A percentile compares a stretch with the other conserved stretches of the same genome.
phyloP scores from a whole-genome alignment of 1,284 basidiomycete genomes.

The Ustilago hordei region DNA sequence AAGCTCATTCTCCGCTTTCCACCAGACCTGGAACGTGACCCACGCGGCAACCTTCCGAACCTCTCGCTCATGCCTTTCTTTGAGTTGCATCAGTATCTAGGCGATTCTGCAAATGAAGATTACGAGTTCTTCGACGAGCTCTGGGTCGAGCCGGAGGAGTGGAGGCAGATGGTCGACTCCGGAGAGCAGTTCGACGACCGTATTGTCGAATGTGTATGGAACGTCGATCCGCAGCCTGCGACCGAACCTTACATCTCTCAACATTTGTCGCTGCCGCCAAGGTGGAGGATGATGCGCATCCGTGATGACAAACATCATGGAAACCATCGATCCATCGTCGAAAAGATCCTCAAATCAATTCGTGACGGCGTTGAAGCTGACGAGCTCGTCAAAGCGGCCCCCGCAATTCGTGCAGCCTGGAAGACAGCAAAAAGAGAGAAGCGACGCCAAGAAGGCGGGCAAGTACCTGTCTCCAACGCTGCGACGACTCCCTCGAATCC shows the following conservation, averaged over 20 bases:
- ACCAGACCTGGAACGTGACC: conserved; percentile 70
- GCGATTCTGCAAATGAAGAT: conserved; percentile 38
- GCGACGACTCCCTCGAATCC: neutral
- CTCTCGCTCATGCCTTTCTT: conserved; percentile 87
- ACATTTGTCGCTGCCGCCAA: conserved; percentile 42
- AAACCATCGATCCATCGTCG: conserved; percentile 64
- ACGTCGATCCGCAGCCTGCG: conserved; percentile 71
- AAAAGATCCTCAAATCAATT: conserved; percentile 63
- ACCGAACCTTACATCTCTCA: conserved; percentile 39
- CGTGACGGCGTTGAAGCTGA: conserved; percentile 64
- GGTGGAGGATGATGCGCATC: conserved; percentile 66
- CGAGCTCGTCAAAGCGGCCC: conserved; percentile 51
- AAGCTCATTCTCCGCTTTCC: conserved; percentile 93
- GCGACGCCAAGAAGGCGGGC: conserved; percentile 28
- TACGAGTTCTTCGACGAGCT: conserved; percentile 91
- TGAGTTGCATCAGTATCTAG: conserved; percentile 79
- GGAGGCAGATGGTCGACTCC: conserved; percentile 88
- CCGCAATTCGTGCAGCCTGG: conserved; percentile 60
- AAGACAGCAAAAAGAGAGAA: conserved; percentile 54
- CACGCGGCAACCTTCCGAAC: conserved; percentile 75
- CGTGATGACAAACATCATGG: conserved; percentile 67
- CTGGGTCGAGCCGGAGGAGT: conserved; percentile 87
- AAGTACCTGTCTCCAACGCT: conserved; percentile 15
- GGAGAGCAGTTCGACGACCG: conserved; percentile 92
- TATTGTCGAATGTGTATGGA: conserved; percentile 92